Evolutionary conservation across 805 yeast species (phyloP), one percentile per base, ranked within the genome.

Genomic region (Saturnispora serradocipensis): DNA sequence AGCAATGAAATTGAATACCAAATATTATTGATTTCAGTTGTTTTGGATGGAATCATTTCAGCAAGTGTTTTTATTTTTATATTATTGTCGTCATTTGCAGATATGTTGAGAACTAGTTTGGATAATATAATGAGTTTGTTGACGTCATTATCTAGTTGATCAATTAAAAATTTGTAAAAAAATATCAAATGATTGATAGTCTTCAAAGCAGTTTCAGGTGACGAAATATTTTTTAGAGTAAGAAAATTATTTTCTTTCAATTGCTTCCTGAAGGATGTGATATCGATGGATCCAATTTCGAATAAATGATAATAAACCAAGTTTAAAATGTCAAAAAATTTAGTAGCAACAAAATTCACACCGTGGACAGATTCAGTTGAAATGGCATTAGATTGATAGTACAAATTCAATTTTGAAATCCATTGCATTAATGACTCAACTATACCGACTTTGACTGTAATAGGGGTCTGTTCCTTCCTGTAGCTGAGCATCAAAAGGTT

Each of bases 141-240:
- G 42, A 59, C 55, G 49, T 69, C 72, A 27, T 68, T 63, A 38
- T 62, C 70, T 1, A 67, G 51, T 49, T 67, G 69, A 16, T 56
- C 56, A 16, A 66, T 53, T 20, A 67, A 47, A 25, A 64, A 64
- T 15, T 51, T 39, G 49, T 63, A 68, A n/a, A 68, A 50, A 9
- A 57, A 43, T 9, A 62, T 62, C n/a, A 68, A 45, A 28, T 67
- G 69, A 46, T 58, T 60, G 24, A 64, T 51, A 3, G 59, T 51
- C 16, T 56, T 53, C 1, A 57, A 48, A 1, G 66, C 66, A 35
- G 51, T 58, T 45, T 56, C 54, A 45, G 60, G 46, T 32, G 48
- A 15, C 1, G 59, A 44, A 11, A 52, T 10, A 39, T 55, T 49
- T 8, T 40, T 45, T 13, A 61, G 36, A 8, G 13, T 27, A 16